These are phyloP conservation scores for Verruconis gallopava DNA, from an alignment of 2,329 filamentous ascomycete species.

Conservation along the genomic window DNA sequence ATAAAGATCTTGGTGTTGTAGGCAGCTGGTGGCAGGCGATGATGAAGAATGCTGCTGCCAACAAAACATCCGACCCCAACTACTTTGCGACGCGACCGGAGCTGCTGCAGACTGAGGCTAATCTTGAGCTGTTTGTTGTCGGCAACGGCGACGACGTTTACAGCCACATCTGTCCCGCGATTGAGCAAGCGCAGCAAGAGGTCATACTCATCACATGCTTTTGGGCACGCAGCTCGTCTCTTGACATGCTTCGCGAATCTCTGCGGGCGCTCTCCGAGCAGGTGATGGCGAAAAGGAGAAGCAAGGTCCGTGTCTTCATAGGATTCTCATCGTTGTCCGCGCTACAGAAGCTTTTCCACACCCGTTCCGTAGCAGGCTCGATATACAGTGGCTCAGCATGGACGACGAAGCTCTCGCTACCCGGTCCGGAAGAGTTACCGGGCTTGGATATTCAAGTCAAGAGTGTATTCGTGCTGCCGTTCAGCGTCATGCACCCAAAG, in stretches of 20 bases:
- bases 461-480: constrained; percentile 64
- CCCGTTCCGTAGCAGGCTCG: constrained; percentile 48
- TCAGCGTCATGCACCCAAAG: constrained; percentile 83
- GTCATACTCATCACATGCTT: constrained; percentile 72
- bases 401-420: constrained; percentile 50
- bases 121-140: constrained; percentile 25
- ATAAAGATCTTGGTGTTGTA: background rate
- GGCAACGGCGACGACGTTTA: constrained; percentile 34
- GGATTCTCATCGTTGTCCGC: constrained; percentile 64
- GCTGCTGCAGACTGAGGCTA: constrained; percentile 22
- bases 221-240: constrained; percentile 56
- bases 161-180: constrained; percentile 42
- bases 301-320: constrained; percentile 50
- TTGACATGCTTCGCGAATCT: constrained; percentile 43
- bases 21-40: constrained; percentile 4
- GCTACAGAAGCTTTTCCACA: constrained; percentile 63
- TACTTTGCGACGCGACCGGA: constrained; percentile 26
- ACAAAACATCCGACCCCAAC: constrained; percentile 21
- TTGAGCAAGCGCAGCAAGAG: constrained; percentile 48
- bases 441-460: constrained; percentile 59
- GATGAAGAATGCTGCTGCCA: constrained; percentile 4
- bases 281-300: constrained; percentile 22
- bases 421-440: constrained; percentile 37
- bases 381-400: constrained; percentile 48
- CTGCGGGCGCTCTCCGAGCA: constrained; percentile 46